phyloP scores from a whole-genome alignment of 1,284 basidiomycete genomes.

The Macrocybe sp. region DNA sequence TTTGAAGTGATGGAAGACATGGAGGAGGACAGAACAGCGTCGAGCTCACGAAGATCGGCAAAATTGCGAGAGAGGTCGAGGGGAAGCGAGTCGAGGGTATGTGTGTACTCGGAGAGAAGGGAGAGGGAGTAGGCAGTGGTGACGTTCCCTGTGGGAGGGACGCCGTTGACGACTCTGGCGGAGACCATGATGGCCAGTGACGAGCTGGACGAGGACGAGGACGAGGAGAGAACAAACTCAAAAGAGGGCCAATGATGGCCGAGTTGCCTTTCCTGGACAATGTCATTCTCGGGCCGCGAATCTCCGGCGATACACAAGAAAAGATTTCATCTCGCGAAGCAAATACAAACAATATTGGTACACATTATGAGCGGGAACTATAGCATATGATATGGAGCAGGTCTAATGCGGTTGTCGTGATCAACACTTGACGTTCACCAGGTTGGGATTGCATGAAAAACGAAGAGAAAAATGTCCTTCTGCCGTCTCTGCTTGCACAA shows the following conservation, averaged over 20 bases:
- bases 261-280: no score
- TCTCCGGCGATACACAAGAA: neutral
- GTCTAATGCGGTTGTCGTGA: constrained; percentile 4
- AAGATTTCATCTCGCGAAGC: neutral
- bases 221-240: constrained; percentile 8
- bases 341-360: no score
- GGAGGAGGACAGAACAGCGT: constrained; percentile 91
- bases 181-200: constrained; percentile 9
- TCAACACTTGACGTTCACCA: constrained; percentile 10
- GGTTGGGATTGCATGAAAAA: neutral
- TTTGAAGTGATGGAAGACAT: constrained; percentile 76
- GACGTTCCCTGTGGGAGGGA: constrained; percentile 20
- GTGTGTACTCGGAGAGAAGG: constrained; percentile 79
- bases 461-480: neutral
- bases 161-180: constrained; percentile 4
- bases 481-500: neutral
- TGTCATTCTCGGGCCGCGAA: no score
- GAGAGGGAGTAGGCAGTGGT: constrained; percentile 56
- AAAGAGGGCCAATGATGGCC: constrained; percentile 3
- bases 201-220: constrained; percentile 8
- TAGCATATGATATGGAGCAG: no score
- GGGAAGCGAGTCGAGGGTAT: constrained; percentile 92
- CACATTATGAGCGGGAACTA: no score
- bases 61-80: constrained; percentile 92
- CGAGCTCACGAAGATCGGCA: constrained; percentile 95